Conservation (phyloP, 2,329 filamentous ascomycete species). For the Colletotrichum sansevieriae region DNA sequence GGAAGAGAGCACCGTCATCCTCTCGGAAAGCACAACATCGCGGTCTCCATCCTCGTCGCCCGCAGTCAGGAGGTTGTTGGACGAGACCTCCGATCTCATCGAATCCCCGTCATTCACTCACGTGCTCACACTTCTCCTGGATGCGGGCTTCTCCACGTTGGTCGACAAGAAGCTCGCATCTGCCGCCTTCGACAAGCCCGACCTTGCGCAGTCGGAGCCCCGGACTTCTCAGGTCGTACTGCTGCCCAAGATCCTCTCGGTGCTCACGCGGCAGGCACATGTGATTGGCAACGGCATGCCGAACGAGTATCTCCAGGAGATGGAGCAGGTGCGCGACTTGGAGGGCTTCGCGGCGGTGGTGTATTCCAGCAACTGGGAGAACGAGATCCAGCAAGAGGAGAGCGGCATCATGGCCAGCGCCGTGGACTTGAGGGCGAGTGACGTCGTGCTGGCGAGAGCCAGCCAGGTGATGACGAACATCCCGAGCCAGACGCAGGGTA, state of each 20-base stretch:
- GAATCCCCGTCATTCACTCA: slow-evolving; percentile 93
- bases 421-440: slow-evolving; percentile 49
- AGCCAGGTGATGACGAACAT: slow-evolving; percentile 40
- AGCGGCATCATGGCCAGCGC: slow-evolving; percentile 54
- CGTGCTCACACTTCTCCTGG: slow-evolving; percentile 87
- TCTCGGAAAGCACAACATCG: slow-evolving; percentile 48
- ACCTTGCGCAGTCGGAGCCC: slow-evolving; percentile 37
- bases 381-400: slow-evolving; percentile 67
- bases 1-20: slow-evolving; percentile 61
- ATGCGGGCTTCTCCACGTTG: slow-evolving; percentile 86
- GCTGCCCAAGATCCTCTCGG: slow-evolving; percentile 89
- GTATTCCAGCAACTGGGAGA: slow-evolving; percentile 86
- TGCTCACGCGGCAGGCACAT: slow-evolving; percentile 92
- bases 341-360: slow-evolving; percentile 90
- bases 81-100: slow-evolving; percentile 95
- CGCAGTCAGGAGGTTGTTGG: slow-evolving; percentile 84
- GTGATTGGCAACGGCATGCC: slow-evolving; percentile 84
- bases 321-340: slow-evolving; percentile 81
- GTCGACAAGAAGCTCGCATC: slow-evolving; percentile 85
- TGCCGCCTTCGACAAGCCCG: slow-evolving; percentile 79
- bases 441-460: slow-evolving; percentile 42
- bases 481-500: slow-evolving; percentile 42
- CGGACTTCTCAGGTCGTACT: slow-evolving; percentile 70
- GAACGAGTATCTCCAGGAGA: slow-evolving; percentile 78
- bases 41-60: slow-evolving; percentile 60